Base-by-base conservation (phyloP, 2,329 filamentous ascomycete genomes). In the Fusarium pilosicola region DNA sequence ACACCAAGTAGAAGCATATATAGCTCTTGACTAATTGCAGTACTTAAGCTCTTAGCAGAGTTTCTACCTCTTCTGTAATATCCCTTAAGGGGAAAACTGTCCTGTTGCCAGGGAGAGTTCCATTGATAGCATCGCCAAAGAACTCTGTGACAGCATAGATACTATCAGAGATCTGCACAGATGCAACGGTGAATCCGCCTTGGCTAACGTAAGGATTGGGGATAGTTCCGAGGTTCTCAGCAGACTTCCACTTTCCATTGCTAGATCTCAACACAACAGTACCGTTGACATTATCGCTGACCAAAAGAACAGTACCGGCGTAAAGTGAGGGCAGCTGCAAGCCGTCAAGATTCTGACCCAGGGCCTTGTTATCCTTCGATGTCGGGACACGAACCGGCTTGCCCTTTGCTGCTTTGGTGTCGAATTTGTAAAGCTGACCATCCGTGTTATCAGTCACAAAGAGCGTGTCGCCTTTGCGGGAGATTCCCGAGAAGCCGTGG, bases 401-500 rank as follows among this genome's bases (percentile, higher is more conserved):
- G 22, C 63, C 66, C 30, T 58, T 62, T 22, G 66, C 24, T 26
- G 28, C 44, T 32, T 57, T 79, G 12, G 13, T 76, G 70, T 84
- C 79, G 58, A 84, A 84, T 10, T 76, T 71, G 62, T 82, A 81
- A 17, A 85, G 70, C 63, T 79, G 74, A 2, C 82, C 80, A 42
- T 62, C 59, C 1, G 65, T 63, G 39, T 63, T 74, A 58, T 84
- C 81, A 8, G 75, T 63, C 9, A 80, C 79, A 5, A 85, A 74
- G 24, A 84, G 75, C 15, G 76, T 65, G 5, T 77, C 77, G 30
- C 8, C 42, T 12, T 63, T 45, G 7, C 39, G 44, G 6, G 54
- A 39, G 3, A 61, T 48, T 17, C 63, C 66, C 1, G 63, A 42
- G 13, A 57, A 62, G 7, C 69, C 70, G 11, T 57, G 13, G 10